Evolutionary conservation across 2,329 filamentous ascomycete genomes (phyloP).

Genomic region (Fusarium sp.): DNA sequence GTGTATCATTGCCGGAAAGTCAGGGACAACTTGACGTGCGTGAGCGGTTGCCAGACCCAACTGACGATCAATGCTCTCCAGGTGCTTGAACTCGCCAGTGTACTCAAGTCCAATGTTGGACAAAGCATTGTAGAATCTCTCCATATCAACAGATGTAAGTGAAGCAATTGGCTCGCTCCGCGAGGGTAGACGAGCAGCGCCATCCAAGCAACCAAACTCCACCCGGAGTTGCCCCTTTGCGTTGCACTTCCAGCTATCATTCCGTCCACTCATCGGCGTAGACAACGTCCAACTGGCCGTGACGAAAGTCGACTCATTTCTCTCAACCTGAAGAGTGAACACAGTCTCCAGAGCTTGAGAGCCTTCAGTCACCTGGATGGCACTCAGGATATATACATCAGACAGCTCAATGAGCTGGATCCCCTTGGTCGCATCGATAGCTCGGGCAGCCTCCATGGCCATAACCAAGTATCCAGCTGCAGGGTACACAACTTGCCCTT

Average conservation of each 20-base stretch:
- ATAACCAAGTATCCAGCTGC: constrained; percentile 51
- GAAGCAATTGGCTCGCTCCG: neutral
- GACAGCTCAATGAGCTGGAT: neutral
- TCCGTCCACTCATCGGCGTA: neutral
- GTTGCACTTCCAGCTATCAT: neutral
- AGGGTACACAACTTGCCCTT: constrained; percentile 53
- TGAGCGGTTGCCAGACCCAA: neutral
- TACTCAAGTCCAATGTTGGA: neutral
- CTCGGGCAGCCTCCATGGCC: constrained; percentile 46
- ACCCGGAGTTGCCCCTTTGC: neutral
- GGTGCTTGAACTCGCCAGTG: neutral
- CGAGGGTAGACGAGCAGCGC: neutral
- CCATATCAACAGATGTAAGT: neutral
- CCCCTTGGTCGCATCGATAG: neutral
- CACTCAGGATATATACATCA: constrained; percentile 1
- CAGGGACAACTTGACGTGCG: neutral
- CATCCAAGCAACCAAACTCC: neutral
- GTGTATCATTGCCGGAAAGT: constrained; percentile 40
- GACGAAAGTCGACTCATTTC: neutral
- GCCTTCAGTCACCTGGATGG: neutral
- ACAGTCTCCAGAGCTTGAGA: constrained; percentile 1
- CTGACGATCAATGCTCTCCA: constrained; percentile 26
- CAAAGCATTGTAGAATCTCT: neutral
- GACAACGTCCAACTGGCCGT: neutral
- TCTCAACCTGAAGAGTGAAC: constrained; percentile 4